Base-by-base conservation (phyloP, 192 early-diverging fungal species). In the Cladochytrium replicatum region DNA sequence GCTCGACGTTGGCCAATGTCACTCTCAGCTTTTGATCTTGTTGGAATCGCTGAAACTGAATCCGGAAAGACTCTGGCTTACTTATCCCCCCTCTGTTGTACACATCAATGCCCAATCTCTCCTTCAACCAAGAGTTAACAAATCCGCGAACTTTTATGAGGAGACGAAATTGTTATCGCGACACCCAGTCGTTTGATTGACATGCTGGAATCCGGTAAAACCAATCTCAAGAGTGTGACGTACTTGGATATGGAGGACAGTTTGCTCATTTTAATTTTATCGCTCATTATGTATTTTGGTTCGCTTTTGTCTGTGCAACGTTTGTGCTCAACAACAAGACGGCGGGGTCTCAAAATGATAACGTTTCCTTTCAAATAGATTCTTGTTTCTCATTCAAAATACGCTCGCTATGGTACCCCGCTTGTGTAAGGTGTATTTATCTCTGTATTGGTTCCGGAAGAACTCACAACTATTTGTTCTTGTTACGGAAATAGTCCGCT, bases 221-320 rank as follows among this genome's bases (percentile, higher is more conserved):
- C 85, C 32, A 86, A 88, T 52, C 71, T 98, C 57, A 69, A 74
- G 38, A 70, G 88, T 42, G 87, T 93, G 29, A 97, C 93, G 0
- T 94, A 94, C 60, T 57, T 97, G 68, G 91, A 93, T 2, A 75
- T 98, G 29, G 94, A 98, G 64, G 94, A 96, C 67, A 91, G 89
- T 28, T 91, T 94, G 70, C 82, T 90, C 50, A 92, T 93, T 88
- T 66, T 93, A n/a, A n/a, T n/a, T n/a, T n/a, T n/a, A n/a, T n/a
- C n/a, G n/a, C n/a, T n/a, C n/a, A n/a, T n/a, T n/a, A n/a, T n/a
- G n/a, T n/a, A n/a, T n/a, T n/a, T n/a, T n/a, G n/a, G n/a, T n/a
- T n/a, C n/a, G n/a, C n/a, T n/a, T n/a, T n/a, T n/a, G n/a, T n/a
- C n/a, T n/a, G n/a, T n/a, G n/a, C n/a, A n/a, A n/a, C n/a, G n/a